Conservation (phyloP, 768 basidiomycete genomes). For the Gymnopilus junonius region DNA sequence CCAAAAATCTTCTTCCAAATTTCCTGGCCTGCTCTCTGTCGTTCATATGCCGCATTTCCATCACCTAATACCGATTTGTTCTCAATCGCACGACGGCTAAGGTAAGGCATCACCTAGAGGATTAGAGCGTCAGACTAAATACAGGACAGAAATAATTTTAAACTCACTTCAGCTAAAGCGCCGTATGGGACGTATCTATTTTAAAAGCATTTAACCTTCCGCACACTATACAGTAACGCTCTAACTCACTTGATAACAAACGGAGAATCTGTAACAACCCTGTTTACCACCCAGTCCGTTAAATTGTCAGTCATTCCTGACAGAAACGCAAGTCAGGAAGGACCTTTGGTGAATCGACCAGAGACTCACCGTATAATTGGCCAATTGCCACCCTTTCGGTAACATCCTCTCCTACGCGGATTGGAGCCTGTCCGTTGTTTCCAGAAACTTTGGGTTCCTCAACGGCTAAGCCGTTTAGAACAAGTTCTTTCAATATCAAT, state of each 20-base stretch:
- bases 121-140: neutral
- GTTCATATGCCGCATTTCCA: slow-evolving; percentile 68
- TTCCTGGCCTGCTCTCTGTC: slow-evolving; percentile 55
- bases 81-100: slow-evolving; percentile 87
- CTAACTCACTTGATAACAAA: slow-evolving; percentile 72
- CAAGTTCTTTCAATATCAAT: slow-evolving; percentile 64
- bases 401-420: slow-evolving; percentile 54
- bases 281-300: slow-evolving; percentile 67
- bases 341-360: neutral
- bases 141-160: neutral
- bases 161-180: slow-evolving; percentile 61
- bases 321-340: neutral
- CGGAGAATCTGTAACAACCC: slow-evolving; percentile 57
- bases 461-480: slow-evolving; percentile 49
- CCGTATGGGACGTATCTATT: slow-evolving; percentile 77
- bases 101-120: slow-evolving; percentile 83
- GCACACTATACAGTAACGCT: neutral
- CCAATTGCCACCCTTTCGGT: slow-evolving; percentile 73
- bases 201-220: neutral
- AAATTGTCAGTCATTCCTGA: slow-evolving; percentile 87
- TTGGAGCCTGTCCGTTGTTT: slow-evolving; percentile 18
- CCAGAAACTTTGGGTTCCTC: slow-evolving; percentile 1
- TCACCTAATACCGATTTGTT: slow-evolving; percentile 87
- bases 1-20: slow-evolving; percentile 50
- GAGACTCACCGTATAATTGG: slow-evolving; percentile 77